Base-by-base conservation (phyloP, 352 stramenopile species). In the Globisporangium spiculum region DNA sequence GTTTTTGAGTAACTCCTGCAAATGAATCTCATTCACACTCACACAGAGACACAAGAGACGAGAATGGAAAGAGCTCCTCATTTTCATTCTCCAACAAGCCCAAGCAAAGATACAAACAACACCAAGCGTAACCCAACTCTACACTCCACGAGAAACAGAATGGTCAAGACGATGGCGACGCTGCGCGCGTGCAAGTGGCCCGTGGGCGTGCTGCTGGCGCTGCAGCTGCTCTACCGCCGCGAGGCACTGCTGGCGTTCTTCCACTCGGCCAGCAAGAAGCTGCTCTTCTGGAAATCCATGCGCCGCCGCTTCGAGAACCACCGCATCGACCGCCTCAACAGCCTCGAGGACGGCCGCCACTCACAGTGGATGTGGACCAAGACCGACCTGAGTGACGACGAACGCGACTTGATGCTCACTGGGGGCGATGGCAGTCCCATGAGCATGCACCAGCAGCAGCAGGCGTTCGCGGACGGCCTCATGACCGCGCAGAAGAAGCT, bases 401-500 rank as follows among this genome's bases (percentile, higher is more conserved):
- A 72, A 52, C 44, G 68, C 68, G 77, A 80, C 14, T 68, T 75
- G 57, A 68, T 82, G 63, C 74, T 69, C 69, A 74, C 62, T 53
- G 80, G 69, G 44, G 68, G 83, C 32, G 76, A 77, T 38, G 70
- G 74, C 53, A 68, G 52, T 36, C 41, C 26, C 20, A 38, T 12
- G 48, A 52, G 65, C 63, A 22, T 61, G 52, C 53, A 72, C 65
- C 30, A 71, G 62, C 54, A 41, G n/a, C 52, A 59, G 66, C 63
- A 44, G 70, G 63, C 41, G 64, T 71, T 78, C 12, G 71, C 82
- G 0, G 78, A 86, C 60, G 84, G 84, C 1, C 77, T 92, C 68
- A 87, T 92, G 69, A 81, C 73, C 0, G 86, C 83, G 50, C 84
- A 92, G 70, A 92, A 92, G 72, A 97, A 96, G 75, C 74, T 97